Evolutionary conservation across 768 basidiomycete species (phyloP), one percentile per base, ranked within the genome.

Genomic region (Mycena alexandri): DNA sequence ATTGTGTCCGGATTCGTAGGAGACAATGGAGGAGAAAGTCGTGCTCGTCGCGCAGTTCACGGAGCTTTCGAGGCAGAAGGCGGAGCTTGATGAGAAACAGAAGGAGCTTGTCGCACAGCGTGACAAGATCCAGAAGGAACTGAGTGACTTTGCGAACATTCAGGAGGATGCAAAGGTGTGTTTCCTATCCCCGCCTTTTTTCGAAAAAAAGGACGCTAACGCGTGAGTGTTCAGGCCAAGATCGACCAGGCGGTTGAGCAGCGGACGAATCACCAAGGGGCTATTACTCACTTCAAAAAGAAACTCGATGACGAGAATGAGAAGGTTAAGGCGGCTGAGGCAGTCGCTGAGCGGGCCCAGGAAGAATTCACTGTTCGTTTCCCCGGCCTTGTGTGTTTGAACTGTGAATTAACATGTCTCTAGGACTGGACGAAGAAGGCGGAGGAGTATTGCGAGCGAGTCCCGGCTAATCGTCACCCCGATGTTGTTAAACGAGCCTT

Each of bases 341-440:
- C 76, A 9, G 77, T 80, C 5, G 84, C 84, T 3, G 80, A 85
- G 17, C 79, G 85, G 13, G 75, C 93, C 19, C 81, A 91, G 71
- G 76, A 83, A 61, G 92, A 95, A 74, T 92, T 90, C 68, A 77
- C 79, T 73, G 93, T 91, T 70, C 17, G 84, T 76, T 38, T 21
- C 38, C 2, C 41, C 6, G 24, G 29, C 11, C 47, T 22, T 33
- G 43, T 6, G 36, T 21, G 9, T 61, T 42, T 19, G 19, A 19
- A 41, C 57, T 38, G 41, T 24, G 46, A 29, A 21, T 10, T 43
- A 51, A 14, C n/a, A n/a, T 36, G 24, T 8, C 52, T 61, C 53
- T n/a, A 93, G 86, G 82, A 81, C 24, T 94, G 92, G 92, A 87
- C 87, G 3, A 79, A 75, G 5, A 86, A 86, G 46, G 95, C 94